These are phyloP conservation scores for Alternaria rosae DNA, from an alignment of 2,329 filamentous ascomycete genomes.

Conservation along the genomic window DNA sequence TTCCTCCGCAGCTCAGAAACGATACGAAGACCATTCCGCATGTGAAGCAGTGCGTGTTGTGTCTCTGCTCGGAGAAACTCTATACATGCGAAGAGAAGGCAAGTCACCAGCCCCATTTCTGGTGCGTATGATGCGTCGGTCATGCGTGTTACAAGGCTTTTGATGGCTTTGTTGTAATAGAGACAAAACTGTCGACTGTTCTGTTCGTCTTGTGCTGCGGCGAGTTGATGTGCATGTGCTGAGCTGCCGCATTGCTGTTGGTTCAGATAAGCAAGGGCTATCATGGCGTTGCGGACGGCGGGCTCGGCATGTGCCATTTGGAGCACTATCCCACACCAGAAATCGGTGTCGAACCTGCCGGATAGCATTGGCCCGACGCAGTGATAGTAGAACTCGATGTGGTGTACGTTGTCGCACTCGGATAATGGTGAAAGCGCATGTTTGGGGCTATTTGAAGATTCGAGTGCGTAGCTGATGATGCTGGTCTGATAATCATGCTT, in stretches of 20 bases:
- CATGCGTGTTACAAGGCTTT: constrained; percentile 37
- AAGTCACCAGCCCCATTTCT: constrained; percentile 49
- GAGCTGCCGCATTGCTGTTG: constrained; percentile 17
- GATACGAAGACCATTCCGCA: constrained; percentile 22
- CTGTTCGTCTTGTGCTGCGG: not conserved
- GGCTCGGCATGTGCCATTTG: constrained; percentile 52
- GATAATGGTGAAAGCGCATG: not conserved
- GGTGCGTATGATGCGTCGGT: constrained; percentile 40
- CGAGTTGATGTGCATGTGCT: constrained; percentile 2
- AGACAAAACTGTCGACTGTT: constrained; percentile 33
- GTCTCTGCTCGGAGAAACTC: constrained; percentile 54
- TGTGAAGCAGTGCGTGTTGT: constrained; percentile 48
- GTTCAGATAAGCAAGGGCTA: constrained; percentile 50
- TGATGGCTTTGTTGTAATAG: constrained; percentile 5
- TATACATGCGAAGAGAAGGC: constrained; percentile 53
- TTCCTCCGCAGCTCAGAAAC: not conserved
- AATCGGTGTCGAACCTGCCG: no score
- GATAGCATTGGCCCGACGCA: constrained; percentile 48
- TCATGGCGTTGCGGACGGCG: constrained; percentile 51
- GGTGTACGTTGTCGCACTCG: constrained; percentile 13
- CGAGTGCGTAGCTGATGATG: no score
- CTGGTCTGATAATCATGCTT: no score
- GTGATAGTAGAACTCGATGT: constrained; percentile 52
- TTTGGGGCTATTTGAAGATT: not conserved
- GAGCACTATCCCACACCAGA: no score